These are phyloP conservation scores for Tetracentron sinense DNA, from an alignment of 164 flowering plant genomes.

Conservation along the genomic window DNA sequence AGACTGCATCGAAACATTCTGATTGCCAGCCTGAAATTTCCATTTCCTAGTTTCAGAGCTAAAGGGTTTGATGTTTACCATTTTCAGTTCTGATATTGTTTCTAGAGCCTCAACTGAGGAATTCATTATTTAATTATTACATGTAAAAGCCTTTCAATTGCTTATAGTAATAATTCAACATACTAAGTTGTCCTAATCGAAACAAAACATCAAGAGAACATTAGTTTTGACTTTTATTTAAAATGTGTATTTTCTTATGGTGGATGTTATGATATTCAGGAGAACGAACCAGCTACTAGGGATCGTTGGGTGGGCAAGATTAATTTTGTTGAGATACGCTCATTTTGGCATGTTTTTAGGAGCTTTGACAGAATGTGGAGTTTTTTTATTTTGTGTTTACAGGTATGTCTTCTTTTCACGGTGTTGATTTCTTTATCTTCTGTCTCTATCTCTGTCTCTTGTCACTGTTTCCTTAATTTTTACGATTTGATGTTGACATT, in stretches of 20 bases:
- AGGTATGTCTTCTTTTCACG: slow-evolving; percentile 41
- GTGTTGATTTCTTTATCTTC: background rate
- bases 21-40: background rate
- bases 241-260: background rate
- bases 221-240: too few relatives aligned
- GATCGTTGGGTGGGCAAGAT: slow-evolving; percentile 86
- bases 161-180: too few relatives aligned
- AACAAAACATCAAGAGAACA: too few relatives aligned
- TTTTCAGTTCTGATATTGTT: background rate
- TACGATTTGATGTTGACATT: slow-evolving; percentile 3
- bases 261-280: slow-evolving; percentile 38
- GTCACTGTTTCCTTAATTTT: background rate
- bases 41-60: background rate
- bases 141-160: too few relatives aligned
- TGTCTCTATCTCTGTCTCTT: slow-evolving; percentile 2
- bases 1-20: too few relatives aligned
- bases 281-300: slow-evolving; percentile 32
- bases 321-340: slow-evolving; percentile 90
- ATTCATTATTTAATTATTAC: too few relatives aligned
- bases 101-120: background rate
- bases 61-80: background rate
- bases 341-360: slow-evolving; percentile 89
- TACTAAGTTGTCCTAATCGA: too few relatives aligned
- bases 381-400: slow-evolving; percentile 76
- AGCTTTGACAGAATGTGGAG: slow-evolving; percentile 98